Evolutionary conservation across 164 flowering plant genomes (phyloP), one percentile per base, ranked within the genome.

Genomic region (Chloranthus sessilifolius): DNA sequence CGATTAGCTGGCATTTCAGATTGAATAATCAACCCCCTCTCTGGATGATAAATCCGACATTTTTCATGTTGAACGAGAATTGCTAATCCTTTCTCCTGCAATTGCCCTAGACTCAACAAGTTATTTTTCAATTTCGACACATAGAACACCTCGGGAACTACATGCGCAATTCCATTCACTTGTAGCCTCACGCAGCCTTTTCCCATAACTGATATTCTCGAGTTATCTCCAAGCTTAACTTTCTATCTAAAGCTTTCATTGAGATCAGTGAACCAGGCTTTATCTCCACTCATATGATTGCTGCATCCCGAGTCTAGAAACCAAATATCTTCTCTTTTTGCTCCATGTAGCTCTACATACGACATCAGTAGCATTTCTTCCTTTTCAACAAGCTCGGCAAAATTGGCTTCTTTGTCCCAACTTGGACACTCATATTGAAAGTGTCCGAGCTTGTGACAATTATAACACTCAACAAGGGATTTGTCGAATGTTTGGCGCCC

Each of bases 331-430:
- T 20, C 17, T 11, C 3, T 4, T 23, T 7, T 3, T 16, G 2
- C 21, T 20, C 14, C 46, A 22, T 0, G 6, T 9, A 16, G 20
- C 8, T 43, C 16, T 0, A 43, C 14, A 8, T 22, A 43, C 2
- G 46, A 7, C 46, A 43, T 43, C 28, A 43, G 3, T 3, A 43
- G 27, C 46, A 43, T n/a, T n/a, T 23, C 27, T 43, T 36, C 39
- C n/a, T 36, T 20, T 22, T 9, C 28, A 4, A 8, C 28, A 23
- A 2, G 6, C n/a, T 43, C 15, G 24, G 27, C 46, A 12, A 22
- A 9, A 43, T 43, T 36, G 11, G 39, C 15, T 12, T 36, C 39
- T 17, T 36, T 36, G 16, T 36, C 39, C 4, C 15, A 22, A 2
- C 11, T 0, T 16, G 15, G 46, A 15, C 46, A 43, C 11, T 43